Evolutionary conservation across 441 rosid genomes (phyloP).

Genomic region (Jatropha multifida): DNA sequence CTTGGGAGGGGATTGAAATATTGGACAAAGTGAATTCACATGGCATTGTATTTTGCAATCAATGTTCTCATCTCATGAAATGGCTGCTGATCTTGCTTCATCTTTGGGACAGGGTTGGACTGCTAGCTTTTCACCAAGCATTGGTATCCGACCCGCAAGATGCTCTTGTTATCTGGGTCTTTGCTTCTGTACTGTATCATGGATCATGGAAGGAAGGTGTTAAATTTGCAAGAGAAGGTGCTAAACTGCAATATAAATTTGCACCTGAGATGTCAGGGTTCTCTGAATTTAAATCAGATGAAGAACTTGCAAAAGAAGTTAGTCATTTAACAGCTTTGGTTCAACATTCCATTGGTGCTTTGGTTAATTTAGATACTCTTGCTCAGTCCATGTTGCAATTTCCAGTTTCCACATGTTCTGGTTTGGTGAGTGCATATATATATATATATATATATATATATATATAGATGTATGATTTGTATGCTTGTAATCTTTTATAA

Average conservation of each 20-base stretch:
- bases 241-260: constrained; percentile 36
- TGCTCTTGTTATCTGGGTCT: constrained; percentile 59
- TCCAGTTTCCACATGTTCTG: constrained; percentile 41
- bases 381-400: constrained; percentile 40
- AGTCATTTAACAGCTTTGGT: constrained; percentile 47
- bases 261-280: constrained; percentile 61
- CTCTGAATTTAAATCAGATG: constrained; percentile 50
- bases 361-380: constrained; percentile 39
- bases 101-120: constrained; percentile 64
- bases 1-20: background rate
- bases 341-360: constrained; percentile 46
- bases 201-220: constrained; percentile 74
- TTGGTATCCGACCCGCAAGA: constrained; percentile 76
- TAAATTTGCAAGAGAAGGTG: constrained; percentile 56
- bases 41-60: background rate
- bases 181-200: constrained; percentile 74
- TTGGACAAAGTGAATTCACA: background rate
- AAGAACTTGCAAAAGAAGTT: constrained; percentile 61
- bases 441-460: no score
- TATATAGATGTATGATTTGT: background rate
- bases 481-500: constrained; percentile 1
- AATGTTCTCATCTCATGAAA: constrained; percentile 15
- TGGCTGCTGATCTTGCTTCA: constrained; percentile 27
- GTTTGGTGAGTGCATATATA: constrained; percentile 50
- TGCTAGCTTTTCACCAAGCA: constrained; percentile 87